Evolutionary conservation across 1,284 basidiomycete species (phyloP).

Genomic region (Moesziomyces parantarcticus): DNA sequence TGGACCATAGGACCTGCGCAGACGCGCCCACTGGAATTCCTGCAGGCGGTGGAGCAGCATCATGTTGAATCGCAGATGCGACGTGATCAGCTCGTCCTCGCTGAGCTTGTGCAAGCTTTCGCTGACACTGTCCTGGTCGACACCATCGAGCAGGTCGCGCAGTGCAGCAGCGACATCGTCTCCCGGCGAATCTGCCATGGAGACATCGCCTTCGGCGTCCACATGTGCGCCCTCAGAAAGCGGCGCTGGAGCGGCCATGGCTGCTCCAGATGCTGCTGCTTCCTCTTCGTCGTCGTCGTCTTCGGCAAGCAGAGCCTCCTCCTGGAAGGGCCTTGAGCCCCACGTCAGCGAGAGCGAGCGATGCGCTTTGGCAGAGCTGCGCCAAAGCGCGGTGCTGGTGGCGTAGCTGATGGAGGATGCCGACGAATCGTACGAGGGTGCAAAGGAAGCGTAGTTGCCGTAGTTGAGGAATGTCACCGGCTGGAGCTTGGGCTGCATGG

Average conservation of each 20-base stretch:
- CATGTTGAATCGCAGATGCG: constrained; percentile 46
- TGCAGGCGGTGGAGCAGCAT: constrained; percentile 54
- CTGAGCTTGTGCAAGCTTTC: constrained; percentile 37
- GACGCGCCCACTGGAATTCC: constrained; percentile 58
- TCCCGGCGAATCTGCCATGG: constrained; percentile 6
- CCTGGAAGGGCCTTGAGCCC: constrained; percentile 25
- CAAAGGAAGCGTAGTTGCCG: constrained; percentile 57
- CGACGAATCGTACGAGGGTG: constrained; percentile 58
- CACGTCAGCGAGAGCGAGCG: constrained; percentile 20
- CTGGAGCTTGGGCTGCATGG: constrained; percentile 15
- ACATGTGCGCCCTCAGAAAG: neutral
- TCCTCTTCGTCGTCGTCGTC: constrained; percentile 11
- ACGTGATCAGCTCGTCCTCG: constrained; percentile 35
- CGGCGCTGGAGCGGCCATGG: constrained; percentile 2
- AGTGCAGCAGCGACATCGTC: constrained; percentile 12
- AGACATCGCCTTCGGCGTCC: constrained; percentile 15
- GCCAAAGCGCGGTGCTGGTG: constrained; percentile 33
- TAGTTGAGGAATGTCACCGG: constrained; percentile 56
- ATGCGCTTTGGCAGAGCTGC: constrained; percentile 14
- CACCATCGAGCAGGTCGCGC: constrained; percentile 16
- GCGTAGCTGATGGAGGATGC: constrained; percentile 36
- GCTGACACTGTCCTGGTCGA: constrained; percentile 24
- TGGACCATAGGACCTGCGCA: constrained; percentile 35
- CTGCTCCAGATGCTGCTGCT: neutral
- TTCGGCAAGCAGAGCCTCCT: constrained; percentile 4